These are phyloP conservation scores for Thermothelomyces thermophilus DNA, from an alignment of 2,329 filamentous ascomycete genomes.

Conservation along the genomic window DNA sequence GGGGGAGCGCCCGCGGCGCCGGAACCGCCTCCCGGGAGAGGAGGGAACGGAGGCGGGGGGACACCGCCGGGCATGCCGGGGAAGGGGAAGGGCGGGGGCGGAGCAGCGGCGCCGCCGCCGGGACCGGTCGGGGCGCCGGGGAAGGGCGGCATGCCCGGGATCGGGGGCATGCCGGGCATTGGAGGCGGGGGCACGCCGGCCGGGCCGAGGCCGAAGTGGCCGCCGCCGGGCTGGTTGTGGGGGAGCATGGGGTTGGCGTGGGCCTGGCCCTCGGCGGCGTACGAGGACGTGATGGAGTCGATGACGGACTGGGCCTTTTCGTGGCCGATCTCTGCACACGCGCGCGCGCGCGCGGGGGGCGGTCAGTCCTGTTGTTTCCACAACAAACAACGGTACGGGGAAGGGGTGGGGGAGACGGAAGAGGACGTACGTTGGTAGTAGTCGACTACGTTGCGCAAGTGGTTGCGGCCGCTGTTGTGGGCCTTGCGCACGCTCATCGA, in stretches of 20 bases:
- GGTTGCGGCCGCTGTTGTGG: slow-evolving; percentile 94
- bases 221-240: slow-evolving; percentile 56
- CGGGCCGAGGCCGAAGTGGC: slow-evolving; percentile 46
- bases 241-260: slow-evolving; percentile 77
- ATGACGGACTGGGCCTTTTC: slow-evolving; percentile 98
- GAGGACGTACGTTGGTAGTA: slow-evolving; percentile 79
- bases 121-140: slow-evolving; percentile 35
- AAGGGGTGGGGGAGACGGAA: background rate
- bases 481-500: slow-evolving; percentile 99
- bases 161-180: slow-evolving; percentile 40
- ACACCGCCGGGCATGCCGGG: slow-evolving; percentile 5
- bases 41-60: slow-evolving; percentile 38
- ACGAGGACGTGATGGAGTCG: slow-evolving; percentile 93
- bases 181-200: slow-evolving; percentile 27
- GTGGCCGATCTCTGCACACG: slow-evolving; percentile 91
- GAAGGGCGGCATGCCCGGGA: slow-evolving; percentile 25
- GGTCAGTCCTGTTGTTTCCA: no score
- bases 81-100: slow-evolving; percentile 19
- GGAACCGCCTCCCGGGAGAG: slow-evolving; percentile 16
- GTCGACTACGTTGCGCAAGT: slow-evolving; percentile 93
- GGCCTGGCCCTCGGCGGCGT: slow-evolving; percentile 87
- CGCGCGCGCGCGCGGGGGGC: no score
- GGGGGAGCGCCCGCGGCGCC: background rate
- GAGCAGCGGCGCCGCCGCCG: slow-evolving; percentile 42
- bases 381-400: no score